Evolutionary conservation across 345 rosid species (phyloP).

Genomic region (Boechera retrofracta): DNA sequence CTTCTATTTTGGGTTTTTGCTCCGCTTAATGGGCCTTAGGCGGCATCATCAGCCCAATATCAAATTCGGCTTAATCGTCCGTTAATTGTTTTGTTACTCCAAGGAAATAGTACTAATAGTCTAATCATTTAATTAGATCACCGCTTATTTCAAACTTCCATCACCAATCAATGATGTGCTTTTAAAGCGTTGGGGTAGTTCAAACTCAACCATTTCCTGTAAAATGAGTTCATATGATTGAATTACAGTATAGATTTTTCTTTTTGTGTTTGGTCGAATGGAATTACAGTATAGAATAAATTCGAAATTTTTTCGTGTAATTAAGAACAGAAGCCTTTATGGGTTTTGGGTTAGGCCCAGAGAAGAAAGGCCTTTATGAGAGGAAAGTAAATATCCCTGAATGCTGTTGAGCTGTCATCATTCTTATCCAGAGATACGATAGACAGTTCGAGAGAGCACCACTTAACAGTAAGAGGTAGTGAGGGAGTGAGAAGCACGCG

Average conservation of each 20-base stretch:
- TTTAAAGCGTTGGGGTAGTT: too few species aligned
- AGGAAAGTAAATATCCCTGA: neutral
- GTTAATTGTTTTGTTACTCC: neutral
- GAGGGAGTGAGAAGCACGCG: constrained; percentile 22
- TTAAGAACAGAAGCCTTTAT: neutral
- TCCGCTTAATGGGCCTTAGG: neutral
- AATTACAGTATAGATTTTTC: too few species aligned
- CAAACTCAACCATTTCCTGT: neutral
- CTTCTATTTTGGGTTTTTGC: neutral
- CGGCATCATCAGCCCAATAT: neutral
- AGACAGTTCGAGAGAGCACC: constrained; percentile 3
- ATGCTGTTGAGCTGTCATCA: constrained; percentile 6
- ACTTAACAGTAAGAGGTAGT: neutral
- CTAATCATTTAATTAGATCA: neutral
- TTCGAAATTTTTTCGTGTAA: too few species aligned
- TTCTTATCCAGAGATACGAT: constrained; percentile 7
- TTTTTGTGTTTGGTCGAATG: too few species aligned
- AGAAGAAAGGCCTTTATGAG: neutral
- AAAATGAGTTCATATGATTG: too few species aligned
- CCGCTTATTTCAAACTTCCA: neutral
- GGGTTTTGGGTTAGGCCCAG: neutral
- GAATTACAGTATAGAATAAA: too few species aligned
- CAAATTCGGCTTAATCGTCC: neutral
- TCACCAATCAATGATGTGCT: neutral
- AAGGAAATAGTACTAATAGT: neutral